Percentiles rank a stretch among this genome's conserved stretches.
phyloP scores from a whole-genome alignment of 306 rosid species.

The Luffa aegyptiaca region DNA sequence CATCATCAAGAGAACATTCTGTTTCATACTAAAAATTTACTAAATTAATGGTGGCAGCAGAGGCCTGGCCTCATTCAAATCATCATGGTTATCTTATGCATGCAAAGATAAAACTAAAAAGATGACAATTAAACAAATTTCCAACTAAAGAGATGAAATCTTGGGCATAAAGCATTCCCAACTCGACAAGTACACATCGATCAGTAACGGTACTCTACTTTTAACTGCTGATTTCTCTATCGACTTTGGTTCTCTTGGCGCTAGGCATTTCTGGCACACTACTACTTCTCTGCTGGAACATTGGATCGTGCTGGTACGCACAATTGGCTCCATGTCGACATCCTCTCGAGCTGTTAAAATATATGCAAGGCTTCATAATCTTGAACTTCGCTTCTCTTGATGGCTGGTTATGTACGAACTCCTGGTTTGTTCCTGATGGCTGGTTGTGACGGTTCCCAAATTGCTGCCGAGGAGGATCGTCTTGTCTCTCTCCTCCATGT shows the following conservation, averaged over 20 bases:
- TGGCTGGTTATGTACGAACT: slow-evolving; percentile 33
- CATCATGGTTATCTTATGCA: neutral
- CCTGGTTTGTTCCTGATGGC: slow-evolving; percentile 39
- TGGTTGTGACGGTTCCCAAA: slow-evolving; percentile 29
- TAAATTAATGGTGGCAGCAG: neutral
- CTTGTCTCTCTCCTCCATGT: slow-evolving; percentile 83
- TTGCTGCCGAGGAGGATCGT: slow-evolving; percentile 31
- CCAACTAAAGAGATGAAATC: neutral
- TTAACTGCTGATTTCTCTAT: slow-evolving; percentile 73
- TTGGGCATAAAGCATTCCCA: neutral
- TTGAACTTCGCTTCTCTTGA: slow-evolving; percentile 51
- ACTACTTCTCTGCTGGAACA: slow-evolving; percentile 45
- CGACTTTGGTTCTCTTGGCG: slow-evolving; percentile 73
- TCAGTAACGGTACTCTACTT: neutral
- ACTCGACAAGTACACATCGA: neutral
- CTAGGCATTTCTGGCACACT: slow-evolving; percentile 33
- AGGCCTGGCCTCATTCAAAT: neutral
- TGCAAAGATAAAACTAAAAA: neutral
- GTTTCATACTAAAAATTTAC: neutral
- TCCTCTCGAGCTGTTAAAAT: slow-evolving; percentile 79
- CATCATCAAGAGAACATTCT: neutral
- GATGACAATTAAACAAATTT: neutral
- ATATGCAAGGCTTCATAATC: slow-evolving; percentile 90
- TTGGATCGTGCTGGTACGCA: slow-evolving; percentile 64
- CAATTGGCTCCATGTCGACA: slow-evolving; percentile 85